Conservation (phyloP, 2,329 filamentous ascomycete genomes). For the Exutisphaerella laricina region DNA sequence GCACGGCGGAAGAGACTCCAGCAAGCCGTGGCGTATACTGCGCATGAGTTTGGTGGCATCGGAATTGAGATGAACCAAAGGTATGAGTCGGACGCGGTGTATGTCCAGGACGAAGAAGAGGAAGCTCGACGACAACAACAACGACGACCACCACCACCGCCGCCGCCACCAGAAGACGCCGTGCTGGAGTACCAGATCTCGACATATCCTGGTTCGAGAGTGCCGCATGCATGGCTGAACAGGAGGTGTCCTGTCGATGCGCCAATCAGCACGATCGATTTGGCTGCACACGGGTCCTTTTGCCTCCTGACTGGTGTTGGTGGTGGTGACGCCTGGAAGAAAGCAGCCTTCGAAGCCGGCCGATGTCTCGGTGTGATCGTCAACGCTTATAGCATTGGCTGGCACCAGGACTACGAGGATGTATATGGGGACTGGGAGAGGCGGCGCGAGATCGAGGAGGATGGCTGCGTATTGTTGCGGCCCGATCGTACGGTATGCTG, state of each 20-base stretch:
- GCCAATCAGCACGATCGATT: slow-evolving; percentile 53
- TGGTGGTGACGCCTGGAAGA: slow-evolving; percentile 51
- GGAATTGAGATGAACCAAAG: slow-evolving; percentile 57
- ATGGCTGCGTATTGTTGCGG: slow-evolving; percentile 53
- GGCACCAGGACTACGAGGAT: slow-evolving; percentile 56
- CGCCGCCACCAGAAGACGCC: slow-evolving; percentile 22
- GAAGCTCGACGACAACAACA: no score
- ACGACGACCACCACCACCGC: no score
- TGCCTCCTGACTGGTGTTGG: slow-evolving; percentile 45
- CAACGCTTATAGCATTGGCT: slow-evolving; percentile 50
- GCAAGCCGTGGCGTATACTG: slow-evolving; percentile 28
- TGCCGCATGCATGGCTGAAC: slow-evolving; percentile 61
- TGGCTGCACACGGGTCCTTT: slow-evolving; percentile 53
- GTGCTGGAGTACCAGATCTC: slow-evolving; percentile 26
- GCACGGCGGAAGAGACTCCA: slow-evolving; percentile 35
- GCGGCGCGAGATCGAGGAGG: slow-evolving; percentile 51
- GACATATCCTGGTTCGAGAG: slow-evolving; percentile 55
- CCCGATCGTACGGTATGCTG: slow-evolving; percentile 57
- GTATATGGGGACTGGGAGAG: slow-evolving; percentile 57
- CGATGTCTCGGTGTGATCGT: slow-evolving; percentile 44
- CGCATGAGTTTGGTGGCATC: slow-evolving; percentile 47
- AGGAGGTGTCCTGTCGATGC: slow-evolving; percentile 37
- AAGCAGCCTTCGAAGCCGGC: slow-evolving; percentile 41
- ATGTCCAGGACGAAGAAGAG: slow-evolving; percentile 26
- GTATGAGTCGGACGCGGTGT: slow-evolving; percentile 43